Conservation (phyloP, 306 rosid genomes). For the Styphnolobium japonicum region DNA sequence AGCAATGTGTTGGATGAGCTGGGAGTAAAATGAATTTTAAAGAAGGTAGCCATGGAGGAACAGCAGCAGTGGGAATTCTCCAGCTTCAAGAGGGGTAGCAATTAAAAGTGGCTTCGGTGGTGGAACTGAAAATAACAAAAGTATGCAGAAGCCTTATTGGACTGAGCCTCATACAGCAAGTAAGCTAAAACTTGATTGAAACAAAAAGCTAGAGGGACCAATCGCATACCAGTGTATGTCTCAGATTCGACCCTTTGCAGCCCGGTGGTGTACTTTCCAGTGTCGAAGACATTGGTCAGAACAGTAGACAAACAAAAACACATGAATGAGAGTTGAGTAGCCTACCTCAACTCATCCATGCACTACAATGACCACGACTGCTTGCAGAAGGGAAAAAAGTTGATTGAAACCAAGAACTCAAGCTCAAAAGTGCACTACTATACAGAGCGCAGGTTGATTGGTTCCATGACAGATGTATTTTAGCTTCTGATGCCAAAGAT, state of each 20-base stretch:
- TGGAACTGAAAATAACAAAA: conserved; percentile 15
- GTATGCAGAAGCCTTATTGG: not conserved
- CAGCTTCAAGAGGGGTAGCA: conserved; percentile 60
- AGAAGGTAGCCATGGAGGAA: conserved; percentile 75
- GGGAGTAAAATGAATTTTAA: conserved; percentile 74
- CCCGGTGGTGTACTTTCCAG: conserved; percentile 42
- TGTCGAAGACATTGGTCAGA: conserved; percentile 38
- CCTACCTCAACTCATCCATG: conserved; percentile 85
- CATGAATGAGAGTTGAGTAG: conserved; percentile 33
- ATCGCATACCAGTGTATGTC: conserved; percentile 19
- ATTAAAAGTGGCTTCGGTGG: conserved; percentile 82
- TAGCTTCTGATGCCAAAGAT: not conserved
- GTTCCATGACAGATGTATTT: not conserved
- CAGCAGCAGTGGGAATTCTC: conserved; percentile 60
- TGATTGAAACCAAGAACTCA: conserved; percentile 20
- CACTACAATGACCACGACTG: conserved; percentile 68
- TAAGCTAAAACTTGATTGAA: not conserved
- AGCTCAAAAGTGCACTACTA: not conserved
- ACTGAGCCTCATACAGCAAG: not conserved
- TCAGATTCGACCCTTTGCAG: conserved; percentile 39
- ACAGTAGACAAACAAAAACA: conserved; percentile 30
- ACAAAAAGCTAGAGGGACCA: not conserved
- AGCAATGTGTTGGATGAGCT: conserved; percentile 70
- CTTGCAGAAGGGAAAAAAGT: conserved; percentile 23
- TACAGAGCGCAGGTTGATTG: not conserved